A percentile compares a stretch with the other conserved stretches of the same genome.
phyloP scores from a whole-genome alignment of 345 rosid species.

The Brassica carinata region DNA sequence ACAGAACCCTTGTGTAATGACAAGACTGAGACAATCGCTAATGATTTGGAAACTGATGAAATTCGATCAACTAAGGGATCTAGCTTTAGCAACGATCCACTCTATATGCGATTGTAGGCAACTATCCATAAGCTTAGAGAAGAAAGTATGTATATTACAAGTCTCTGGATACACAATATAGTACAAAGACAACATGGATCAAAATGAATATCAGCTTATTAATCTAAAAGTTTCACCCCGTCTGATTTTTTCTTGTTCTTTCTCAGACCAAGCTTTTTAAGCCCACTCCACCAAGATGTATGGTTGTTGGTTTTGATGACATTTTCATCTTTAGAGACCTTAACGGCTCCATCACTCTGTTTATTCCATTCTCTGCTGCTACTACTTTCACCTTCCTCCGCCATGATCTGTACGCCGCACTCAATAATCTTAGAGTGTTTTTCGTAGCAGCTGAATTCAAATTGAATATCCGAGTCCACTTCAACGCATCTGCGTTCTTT shows the following conservation, averaged over 20 bases:
- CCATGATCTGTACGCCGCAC: neutral
- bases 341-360: neutral
- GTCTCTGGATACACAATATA: neutral
- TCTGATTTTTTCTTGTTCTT: neutral
- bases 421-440: neutral
- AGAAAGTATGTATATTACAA: neutral
- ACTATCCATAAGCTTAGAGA: neutral
- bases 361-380: neutral
- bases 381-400: neutral
- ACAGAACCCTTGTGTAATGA: neutral
- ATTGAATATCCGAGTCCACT: neutral
- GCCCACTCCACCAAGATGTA: neutral
- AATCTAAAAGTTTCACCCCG: neutral
- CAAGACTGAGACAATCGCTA: too few relatives aligned
- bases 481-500: neutral
- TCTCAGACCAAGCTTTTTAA: neutral
- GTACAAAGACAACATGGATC: neutral
- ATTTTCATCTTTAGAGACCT: neutral
- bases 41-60: neutral
- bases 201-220: neutral
- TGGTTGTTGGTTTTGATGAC: neutral
- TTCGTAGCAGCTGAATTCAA: neutral
- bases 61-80: neutral
- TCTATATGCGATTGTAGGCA: neutral
- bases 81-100: neutral